Evolutionary conservation across 306 rosid species (phyloP), one percentile per base, ranked within the genome.

Genomic region (Inga leiocalycina): DNA sequence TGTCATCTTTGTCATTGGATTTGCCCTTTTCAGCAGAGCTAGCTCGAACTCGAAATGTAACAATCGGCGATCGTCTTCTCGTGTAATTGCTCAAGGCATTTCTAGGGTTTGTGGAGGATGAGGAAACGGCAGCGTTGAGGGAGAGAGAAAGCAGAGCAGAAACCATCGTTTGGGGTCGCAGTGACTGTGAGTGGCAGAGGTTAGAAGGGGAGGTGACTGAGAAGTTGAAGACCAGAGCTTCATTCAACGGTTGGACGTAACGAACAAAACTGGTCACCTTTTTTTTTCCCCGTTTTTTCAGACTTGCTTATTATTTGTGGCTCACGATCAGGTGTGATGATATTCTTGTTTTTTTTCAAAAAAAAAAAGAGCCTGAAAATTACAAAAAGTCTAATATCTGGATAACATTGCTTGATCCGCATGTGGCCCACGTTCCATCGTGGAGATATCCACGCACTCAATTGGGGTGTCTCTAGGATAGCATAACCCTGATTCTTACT

Each of bases 131-230:
- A 30, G 85, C 73, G 85, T 83, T 89, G 80, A 88, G 88, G 81
- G 97, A 72, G 8, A 87, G 88, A 85, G 95, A 76, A 66, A 88
- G 85, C 75, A 86, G 68, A 77, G 90, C 75, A 87, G 81, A 85
- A 72, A 85, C 83, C 69, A 77, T 88, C 76, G 49, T 48, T 86
- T 81, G 87, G 78, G 54, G 27, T 11, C 19, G 32, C 30, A 9
- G 66, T 10, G 66, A 59, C 32, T 24, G 34, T 71, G 80, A 80
- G 83, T 72, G 59, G 62, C 46, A 81, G 78, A 64, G 80, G 49
- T 41, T 27, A 49, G 69, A 20, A 11, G 61, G 8, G 17, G 22
- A 43, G 0, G 1, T 66, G 46, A 41, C 69, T 62, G 7, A 1
- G 17, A 62, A 68, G 74, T 10, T 46, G 64, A 37, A 19, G 32